Base-by-base conservation (phyloP, 768 basidiomycete species). In the Roridomyces roridus region DNA sequence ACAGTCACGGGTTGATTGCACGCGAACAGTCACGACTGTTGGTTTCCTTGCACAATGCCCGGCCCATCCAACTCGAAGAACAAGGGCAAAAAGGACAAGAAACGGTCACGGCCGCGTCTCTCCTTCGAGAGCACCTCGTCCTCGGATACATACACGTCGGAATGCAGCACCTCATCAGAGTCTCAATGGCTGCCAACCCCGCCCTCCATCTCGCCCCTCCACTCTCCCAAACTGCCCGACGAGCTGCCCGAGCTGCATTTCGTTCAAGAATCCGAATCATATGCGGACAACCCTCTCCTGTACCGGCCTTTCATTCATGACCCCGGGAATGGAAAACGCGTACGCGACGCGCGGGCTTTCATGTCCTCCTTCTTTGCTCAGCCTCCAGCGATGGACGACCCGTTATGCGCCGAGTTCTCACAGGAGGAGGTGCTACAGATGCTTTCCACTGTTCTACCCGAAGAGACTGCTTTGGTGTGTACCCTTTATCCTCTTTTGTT, bases 281-380 rank as follows among this genome's bases (percentile, higher is more conserved):
- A 28, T 23, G 5, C 18, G 1, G 18, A n/a, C 4, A 31, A 43
- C 14, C 24, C n/a, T 4, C 61, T 77, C 45, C 72, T 75, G 15
- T 69, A 80, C 54, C 65, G 73, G 31, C 89, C 90, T 12, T 87
- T 85, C 64, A 89, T 93, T 18, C 73, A 88, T 57, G 88, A 93
- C 68, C 89, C 89, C 0, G 91, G 91, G 28, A 89, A 86, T 57
- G 91, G 92, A 0, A 88, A 89, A 9, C 87, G 89, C 39, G 89
- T 94, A 10, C 79, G 84, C 11, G 80, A 90, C 66, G 72, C 81
- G n/a, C 75, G 72, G n/a, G 77, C 80, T 12, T 94, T 94, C 69
- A 70, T 94, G 35, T 83, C 84, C n/a, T 75, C 76, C 18, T 85
- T 78, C 59, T 90, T 91, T 67, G 85, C 89, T 7, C 81, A 87